These are phyloP conservation scores for Clarireedia sp. DNA, from an alignment of 2,329 filamentous ascomycete genomes.

Conservation along the genomic window DNA sequence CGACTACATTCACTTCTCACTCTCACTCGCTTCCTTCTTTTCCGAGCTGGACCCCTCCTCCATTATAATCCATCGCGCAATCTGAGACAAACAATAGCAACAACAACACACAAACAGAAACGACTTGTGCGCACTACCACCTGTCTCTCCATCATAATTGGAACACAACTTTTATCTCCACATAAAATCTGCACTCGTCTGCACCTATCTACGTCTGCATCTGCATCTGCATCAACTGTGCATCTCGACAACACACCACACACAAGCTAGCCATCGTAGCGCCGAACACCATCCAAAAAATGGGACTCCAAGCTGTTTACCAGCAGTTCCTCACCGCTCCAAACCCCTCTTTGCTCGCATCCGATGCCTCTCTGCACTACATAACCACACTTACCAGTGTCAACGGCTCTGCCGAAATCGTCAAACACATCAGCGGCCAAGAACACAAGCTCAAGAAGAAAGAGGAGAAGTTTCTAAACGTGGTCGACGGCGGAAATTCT, in stretches of 20 bases:
- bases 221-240: constrained; percentile 1
- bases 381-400: constrained; percentile 78
- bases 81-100: no score
- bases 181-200: no score
- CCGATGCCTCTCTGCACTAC: constrained; percentile 70
- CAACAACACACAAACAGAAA: no score
- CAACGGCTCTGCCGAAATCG: constrained; percentile 62
- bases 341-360: constrained; percentile 52
- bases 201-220: no score
- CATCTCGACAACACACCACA: neutral
- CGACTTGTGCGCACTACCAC: no score
- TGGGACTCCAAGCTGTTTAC: constrained; percentile 51
- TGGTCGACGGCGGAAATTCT: constrained; percentile 62
- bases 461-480: constrained; percentile 65
- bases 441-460: constrained; percentile 74
- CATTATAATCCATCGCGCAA: no score
- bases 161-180: no score
- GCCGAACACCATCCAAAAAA: constrained; percentile 22
- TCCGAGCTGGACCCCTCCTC: no score
- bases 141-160: no score
- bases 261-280: neutral
- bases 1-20: neutral
- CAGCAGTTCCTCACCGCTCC: constrained; percentile 65
- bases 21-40: neutral
- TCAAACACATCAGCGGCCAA: constrained; percentile 71